Evolutionary conservation across 1,139 yeast genomes (phyloP).

Genomic region (Magnusiomyces magnusii): DNA sequence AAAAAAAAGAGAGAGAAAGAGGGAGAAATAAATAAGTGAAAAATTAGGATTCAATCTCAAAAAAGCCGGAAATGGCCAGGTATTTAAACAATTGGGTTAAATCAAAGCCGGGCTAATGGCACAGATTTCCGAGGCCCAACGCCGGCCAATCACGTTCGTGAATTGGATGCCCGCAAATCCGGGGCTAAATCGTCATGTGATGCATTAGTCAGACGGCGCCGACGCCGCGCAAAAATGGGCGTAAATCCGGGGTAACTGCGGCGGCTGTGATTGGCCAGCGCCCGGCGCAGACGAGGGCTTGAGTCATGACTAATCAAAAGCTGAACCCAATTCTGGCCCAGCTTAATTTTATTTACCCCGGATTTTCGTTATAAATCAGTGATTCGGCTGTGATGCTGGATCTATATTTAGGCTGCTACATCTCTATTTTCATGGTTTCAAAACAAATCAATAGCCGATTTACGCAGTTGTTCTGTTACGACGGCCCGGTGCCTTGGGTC

Average conservation of each 20-base stretch:
- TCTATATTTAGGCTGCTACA: neutral
- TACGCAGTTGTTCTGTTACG: neutral
- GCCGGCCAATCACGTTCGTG: neutral
- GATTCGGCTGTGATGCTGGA: too few species aligned
- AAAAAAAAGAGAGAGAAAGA: neutral
- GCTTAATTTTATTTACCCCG: too few species aligned
- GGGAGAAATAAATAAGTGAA: too few species aligned
- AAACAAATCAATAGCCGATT: neutral
- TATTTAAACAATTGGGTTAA: neutral
- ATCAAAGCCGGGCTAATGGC: neutral
- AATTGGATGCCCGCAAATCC: neutral
- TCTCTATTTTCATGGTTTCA: neutral
- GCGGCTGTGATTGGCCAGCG: too few species aligned
- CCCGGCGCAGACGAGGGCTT: too few species aligned
- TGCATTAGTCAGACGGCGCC: too few species aligned
- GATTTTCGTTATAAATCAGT: too few species aligned
- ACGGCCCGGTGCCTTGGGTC: conserved; percentile 36
- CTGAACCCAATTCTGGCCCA: too few species aligned
- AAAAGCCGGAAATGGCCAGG: neutral
- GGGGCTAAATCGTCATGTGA: neutral
- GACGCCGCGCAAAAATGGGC: neutral
- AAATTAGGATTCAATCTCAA: too few species aligned
- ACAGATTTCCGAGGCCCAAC: neutral
- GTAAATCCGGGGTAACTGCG: neutral
- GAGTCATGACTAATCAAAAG: too few species aligned